Conservation (phyloP, 805 yeast genomes). For the Naumovozyma castellii region DNA sequence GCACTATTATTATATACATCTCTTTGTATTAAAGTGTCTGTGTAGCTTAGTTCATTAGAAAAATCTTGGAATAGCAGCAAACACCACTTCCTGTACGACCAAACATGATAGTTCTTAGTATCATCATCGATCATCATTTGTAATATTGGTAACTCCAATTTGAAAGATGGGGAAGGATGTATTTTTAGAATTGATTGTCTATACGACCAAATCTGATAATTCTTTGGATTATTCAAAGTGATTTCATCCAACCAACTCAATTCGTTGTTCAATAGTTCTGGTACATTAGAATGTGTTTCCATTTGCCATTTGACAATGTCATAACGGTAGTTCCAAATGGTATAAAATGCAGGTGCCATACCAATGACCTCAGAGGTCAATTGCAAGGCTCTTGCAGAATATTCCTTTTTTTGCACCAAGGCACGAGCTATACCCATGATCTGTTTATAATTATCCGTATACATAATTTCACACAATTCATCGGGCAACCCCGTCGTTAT, state of each 20-base stretch:
- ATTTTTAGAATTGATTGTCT: conserved; percentile 54
- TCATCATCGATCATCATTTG: conserved; percentile 67
- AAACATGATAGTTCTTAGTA: conserved; percentile 87
- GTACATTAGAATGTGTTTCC: neutral
- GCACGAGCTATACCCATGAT: conserved; percentile 55
- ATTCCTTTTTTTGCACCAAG: conserved; percentile 48
- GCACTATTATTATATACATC: conserved; percentile 89
- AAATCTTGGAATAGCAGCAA: conserved; percentile 46
- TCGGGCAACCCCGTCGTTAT: conserved; percentile 33
- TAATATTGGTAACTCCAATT: conserved; percentile 57
- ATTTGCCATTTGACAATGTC: conserved; percentile 33
- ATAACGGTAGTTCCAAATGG: conserved; percentile 72
- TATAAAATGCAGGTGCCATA: conserved; percentile 80
- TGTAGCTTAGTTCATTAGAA: conserved; percentile 43
- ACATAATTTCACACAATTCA: conserved; percentile 56
- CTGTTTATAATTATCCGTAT: conserved; percentile 59
- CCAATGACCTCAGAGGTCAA: conserved; percentile 56
- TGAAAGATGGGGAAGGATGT: conserved; percentile 24
- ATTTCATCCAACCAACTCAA: conserved; percentile 71
- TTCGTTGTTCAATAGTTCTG: conserved; percentile 36
- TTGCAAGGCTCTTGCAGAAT: conserved; percentile 59
- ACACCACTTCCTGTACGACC: conserved; percentile 88
- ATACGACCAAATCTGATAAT: conserved; percentile 96
- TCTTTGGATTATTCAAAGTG: conserved; percentile 72
- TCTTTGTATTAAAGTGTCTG: conserved; percentile 36